phyloP scores from a whole-genome alignment of 176 grass and related monocot genomes.

The Rhynchospora pubera region DNA sequence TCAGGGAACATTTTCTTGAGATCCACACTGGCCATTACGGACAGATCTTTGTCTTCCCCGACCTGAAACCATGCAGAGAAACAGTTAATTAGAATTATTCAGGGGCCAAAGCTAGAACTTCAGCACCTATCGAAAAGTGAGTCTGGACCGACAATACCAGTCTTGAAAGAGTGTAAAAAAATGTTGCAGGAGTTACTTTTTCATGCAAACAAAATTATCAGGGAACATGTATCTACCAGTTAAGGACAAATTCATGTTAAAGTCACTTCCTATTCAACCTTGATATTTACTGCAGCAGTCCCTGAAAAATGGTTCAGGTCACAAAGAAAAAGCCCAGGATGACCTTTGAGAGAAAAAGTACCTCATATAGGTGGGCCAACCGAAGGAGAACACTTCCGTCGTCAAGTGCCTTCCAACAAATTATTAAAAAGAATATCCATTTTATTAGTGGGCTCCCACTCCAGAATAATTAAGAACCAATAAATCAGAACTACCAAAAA shows the following conservation, averaged over 20 bases:
- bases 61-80: slow-evolving; percentile 28
- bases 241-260: not conserved
- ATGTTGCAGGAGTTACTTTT: not conserved
- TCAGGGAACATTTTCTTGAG: slow-evolving; percentile 73
- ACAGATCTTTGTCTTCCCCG: slow-evolving; percentile 74
- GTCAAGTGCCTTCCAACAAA: slow-evolving; percentile 55
- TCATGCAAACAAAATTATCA: not conserved
- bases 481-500: not conserved
- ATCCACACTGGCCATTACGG: slow-evolving; percentile 48
- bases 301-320: not conserved
- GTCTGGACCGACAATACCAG: not conserved
- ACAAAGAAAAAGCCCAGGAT: not conserved
- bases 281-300: not conserved
- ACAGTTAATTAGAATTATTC: not conserved
- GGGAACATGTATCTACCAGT: not conserved
- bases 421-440: not conserved
- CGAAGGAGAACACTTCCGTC: slow-evolving; percentile 72
- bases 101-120: not conserved
- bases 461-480: not conserved
- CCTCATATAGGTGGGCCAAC: slow-evolving; percentile 85
- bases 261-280: not conserved
- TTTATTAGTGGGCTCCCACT: not conserved
- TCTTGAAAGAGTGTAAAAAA: not conserved
- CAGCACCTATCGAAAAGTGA: not conserved
- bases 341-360: slow-evolving; percentile 4